phyloP scores from a whole-genome alignment of 495 filamentous ascomycete species.

The Podospora pseudoanserina region DNA sequence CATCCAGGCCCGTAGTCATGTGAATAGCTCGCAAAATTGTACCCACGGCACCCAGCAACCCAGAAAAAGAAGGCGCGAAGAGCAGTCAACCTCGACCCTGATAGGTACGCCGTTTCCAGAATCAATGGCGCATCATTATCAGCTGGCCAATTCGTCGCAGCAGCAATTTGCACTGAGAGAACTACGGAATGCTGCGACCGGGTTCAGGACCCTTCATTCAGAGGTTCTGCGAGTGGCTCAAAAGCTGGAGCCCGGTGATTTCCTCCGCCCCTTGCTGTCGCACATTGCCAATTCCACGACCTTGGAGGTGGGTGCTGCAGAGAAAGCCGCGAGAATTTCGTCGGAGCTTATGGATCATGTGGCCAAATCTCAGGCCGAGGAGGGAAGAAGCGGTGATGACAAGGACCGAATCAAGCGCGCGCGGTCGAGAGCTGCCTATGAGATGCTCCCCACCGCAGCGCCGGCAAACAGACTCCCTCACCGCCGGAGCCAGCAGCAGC shows the following conservation, averaged over 20 bases:
- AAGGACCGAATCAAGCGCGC: neutral
- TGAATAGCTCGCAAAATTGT: neutral
- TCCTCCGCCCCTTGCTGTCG: neutral
- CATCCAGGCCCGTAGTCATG: neutral
- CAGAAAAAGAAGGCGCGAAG: neutral
- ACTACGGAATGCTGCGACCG: neutral
- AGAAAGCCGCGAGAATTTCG: neutral
- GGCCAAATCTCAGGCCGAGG: neutral
- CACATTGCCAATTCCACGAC: neutral
- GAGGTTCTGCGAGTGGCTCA: neutral
- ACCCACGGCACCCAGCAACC: neutral
- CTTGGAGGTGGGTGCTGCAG: neutral
- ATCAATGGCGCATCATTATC: neutral
- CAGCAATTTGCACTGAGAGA: neutral
- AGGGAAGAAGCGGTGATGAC: neutral
- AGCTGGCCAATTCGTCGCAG: neutral
- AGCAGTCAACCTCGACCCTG: neutral
- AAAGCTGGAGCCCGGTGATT: neutral
- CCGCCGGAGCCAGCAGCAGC: too few relatives aligned
- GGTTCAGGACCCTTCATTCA: neutral
- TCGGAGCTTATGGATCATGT: neutral
- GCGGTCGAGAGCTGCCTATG: neutral
- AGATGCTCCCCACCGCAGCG: neutral
- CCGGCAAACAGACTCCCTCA: neutral
- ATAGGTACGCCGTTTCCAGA: neutral